Base-by-base conservation (phyloP, 352 stramenopile genomes). In the Pythium vanterpoolii region DNA sequence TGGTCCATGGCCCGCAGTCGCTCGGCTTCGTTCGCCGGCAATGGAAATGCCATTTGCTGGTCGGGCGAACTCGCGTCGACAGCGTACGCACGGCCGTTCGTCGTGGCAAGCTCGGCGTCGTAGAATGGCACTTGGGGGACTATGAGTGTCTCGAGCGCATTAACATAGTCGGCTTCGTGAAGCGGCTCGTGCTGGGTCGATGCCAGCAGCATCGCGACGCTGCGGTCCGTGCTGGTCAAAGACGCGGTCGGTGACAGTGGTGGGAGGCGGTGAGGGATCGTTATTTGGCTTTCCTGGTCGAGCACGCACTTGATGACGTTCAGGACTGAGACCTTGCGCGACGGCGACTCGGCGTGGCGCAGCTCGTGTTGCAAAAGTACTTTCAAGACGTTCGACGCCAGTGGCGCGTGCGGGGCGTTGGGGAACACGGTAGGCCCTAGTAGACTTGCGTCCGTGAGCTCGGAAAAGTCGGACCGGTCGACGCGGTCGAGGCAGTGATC, bases 401-500 rank as follows among this genome's bases (percentile, higher is more conserved):
- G 66, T 26, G 0, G 52, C 47, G n/a, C 48, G 47, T 21, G 14
- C 8, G 68, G 57, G 2, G 13, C 23, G 54, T 82, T 68, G 9
- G 64, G 48, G 18, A 69, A 50, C 28, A 87, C 56, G 13, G 36
- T 56, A 1, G 56, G 51, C 21, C 68, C 64, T 2, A 56, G 68
- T 14, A 70, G 45, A 16, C 50, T 69, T 0, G 58, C 5, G 3
- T 62, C 55, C 4, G 18, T 64, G 55, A 9, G 51, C 30, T 18
- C 67, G 38, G 82, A 64, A 54, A 83, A 89, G 51, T 85, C 73
- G n/a, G 73, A 74, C 8, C 68, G 56, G 42, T 86, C 68, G 19
- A 89, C 70, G 23, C 75, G 77, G 24, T 74, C 61, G 52, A 82
- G 67, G 47, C 79, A 89, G 18, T 16, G 39, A 26, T 23, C 39